Percentiles rank a stretch among this genome's conserved stretches.
Conservation (phyloP, 768 basidiomycete genomes). For the Xerocomellus intermedius region DNA sequence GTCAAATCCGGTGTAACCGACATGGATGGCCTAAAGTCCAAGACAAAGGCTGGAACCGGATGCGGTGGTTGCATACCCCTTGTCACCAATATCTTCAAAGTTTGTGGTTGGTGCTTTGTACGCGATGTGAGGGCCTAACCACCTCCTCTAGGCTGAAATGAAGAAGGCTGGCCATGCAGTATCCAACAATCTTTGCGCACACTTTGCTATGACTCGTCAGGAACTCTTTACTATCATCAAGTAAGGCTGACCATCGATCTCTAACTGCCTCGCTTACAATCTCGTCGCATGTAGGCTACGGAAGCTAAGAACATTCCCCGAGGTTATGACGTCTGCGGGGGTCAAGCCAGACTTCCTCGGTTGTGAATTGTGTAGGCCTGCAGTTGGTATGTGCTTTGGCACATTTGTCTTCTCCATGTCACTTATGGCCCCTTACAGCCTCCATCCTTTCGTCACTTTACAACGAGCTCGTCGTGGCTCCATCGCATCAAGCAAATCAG, state of each 20-base stretch:
- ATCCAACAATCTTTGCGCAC: constrained; percentile 60
- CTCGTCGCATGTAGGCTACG: constrained; percentile 42
- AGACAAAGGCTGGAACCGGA: constrained; percentile 70
- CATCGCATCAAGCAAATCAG: constrained; percentile 64
- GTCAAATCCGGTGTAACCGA: constrained; percentile 49
- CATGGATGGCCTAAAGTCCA: constrained; percentile 55
- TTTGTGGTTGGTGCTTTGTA: constrained; percentile 1
- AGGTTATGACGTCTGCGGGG: constrained; percentile 52
- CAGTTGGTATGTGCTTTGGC: constrained; percentile 41
- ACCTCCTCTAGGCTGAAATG: constrained; percentile 52
- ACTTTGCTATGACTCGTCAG: constrained; percentile 61
- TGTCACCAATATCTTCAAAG: constrained; percentile 40
- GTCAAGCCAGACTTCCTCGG: constrained; percentile 50
- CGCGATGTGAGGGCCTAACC: background rate
- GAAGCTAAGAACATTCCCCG: constrained; percentile 52
- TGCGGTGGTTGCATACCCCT: constrained; percentile 75
- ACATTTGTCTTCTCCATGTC: background rate
- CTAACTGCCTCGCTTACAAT: background rate
- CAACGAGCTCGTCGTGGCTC: constrained; percentile 65
- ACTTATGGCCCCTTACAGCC: constrained; percentile 11
- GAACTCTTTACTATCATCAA: constrained; percentile 67
- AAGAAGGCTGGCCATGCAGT: constrained; percentile 60
- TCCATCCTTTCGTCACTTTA: constrained; percentile 48
- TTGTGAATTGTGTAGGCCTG: constrained; percentile 75
- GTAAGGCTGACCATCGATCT: constrained; percentile 19